Evolutionary conservation across 2,329 filamentous ascomycete species (phyloP).

Genomic region (Seiridium cupressi): DNA sequence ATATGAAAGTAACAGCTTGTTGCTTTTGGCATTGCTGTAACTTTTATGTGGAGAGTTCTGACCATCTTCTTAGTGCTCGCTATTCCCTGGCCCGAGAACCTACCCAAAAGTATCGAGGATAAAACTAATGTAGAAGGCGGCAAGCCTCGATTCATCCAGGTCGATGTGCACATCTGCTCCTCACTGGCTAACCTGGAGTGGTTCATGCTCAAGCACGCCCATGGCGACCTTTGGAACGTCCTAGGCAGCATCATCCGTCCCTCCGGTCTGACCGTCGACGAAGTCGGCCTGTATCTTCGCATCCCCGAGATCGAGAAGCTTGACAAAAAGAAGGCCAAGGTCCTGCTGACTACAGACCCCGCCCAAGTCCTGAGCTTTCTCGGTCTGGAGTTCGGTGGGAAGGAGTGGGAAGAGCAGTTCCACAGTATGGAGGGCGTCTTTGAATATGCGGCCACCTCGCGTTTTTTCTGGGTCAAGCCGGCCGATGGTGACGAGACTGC

Average conservation of each 20-base stretch:
- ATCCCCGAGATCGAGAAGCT: slow-evolving; percentile 64
- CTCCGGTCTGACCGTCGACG: slow-evolving; percentile 65
- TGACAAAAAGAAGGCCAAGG: slow-evolving; percentile 53
- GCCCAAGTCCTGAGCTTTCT: slow-evolving; percentile 59
- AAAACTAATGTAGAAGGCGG: slow-evolving; percentile 9
- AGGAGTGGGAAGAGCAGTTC: slow-evolving; percentile 56
- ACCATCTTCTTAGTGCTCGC: slow-evolving; percentile 45
- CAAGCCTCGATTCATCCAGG: slow-evolving; percentile 53
- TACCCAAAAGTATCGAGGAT: slow-evolving; percentile 1
- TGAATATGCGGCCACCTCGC: slow-evolving; percentile 56
- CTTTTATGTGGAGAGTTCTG: background rate
- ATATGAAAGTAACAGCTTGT: too few species aligned
- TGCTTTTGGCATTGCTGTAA: background rate
- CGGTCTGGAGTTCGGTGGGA: slow-evolving; percentile 46
- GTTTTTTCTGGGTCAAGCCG: slow-evolving; percentile 52
- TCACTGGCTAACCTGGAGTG: slow-evolving; percentile 49
- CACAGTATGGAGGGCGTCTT: slow-evolving; percentile 53
- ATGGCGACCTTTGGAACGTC: slow-evolving; percentile 69
- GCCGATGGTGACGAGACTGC: slow-evolving; percentile 28
- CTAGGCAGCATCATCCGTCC: slow-evolving; percentile 63
- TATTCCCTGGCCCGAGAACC: slow-evolving; percentile 48
- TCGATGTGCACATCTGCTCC: slow-evolving; percentile 62
- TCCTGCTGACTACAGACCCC: slow-evolving; percentile 61
- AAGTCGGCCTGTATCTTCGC: slow-evolving; percentile 62
- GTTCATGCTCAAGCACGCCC: slow-evolving; percentile 66